Evolutionary conservation across 495 filamentous ascomycete species (phyloP), one percentile per base, ranked within the genome.

Genomic region (Paragyromitra xinjiangensis): DNA sequence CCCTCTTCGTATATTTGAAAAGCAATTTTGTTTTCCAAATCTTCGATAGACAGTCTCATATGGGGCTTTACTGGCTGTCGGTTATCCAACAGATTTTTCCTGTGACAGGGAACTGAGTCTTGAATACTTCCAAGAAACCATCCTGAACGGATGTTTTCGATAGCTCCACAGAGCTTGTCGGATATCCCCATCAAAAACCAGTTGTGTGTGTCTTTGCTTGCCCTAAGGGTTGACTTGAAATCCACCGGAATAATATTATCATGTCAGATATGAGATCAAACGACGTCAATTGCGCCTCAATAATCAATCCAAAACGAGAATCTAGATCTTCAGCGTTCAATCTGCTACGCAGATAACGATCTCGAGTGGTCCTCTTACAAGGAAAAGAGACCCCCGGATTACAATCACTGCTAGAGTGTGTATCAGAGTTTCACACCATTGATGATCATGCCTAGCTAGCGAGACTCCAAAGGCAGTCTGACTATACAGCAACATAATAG

Each of bases 231-330:
- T 40, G 2, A 56, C 2, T 4, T 12, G 39, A 53, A 24, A 51
- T 9, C 16, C 19, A 58, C 53, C 6, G n/a, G 42, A 24, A 40
- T 42, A 19, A 65, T 45, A 42, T 64, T 14, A 42, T 50, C 40
- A 42, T 16, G 22, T n/a, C 29, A 51, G 39, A 44, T 42, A 51
- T 59, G 5, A 24, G 22, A 40, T 73, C 48, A 72, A 76, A 64
- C 48, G 44, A 64, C 14, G 40, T 56, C 16, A 51, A 19, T 24
- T 48, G 24, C 39, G n/a, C n/a, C 53, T 55, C 8, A 39, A 40
- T 37, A 26, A 40, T 73, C 16, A 59, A 66, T 56, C 24, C 16
- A 50, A 73, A 59, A 66, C 62, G 34, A 73, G 34, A 62, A 56
- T 40, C 59, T 64, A 62, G 34, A 66, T 62, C 16, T 64, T 42